phyloP scores from a whole-genome alignment of 176 grass and related monocot species.

The Zea mays region DNA sequence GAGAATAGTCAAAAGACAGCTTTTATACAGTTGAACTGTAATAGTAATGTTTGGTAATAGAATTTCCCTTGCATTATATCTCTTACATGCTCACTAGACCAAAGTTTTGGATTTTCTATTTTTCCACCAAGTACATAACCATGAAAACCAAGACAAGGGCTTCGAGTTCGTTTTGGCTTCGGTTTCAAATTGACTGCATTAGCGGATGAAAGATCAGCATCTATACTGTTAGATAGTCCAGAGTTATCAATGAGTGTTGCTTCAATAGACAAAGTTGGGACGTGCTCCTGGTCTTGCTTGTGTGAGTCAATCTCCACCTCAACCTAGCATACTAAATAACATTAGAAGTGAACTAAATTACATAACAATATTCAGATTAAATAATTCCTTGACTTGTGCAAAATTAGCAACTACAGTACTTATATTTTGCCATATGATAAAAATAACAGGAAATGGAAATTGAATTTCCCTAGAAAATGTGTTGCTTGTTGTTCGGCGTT shows the following conservation, averaged over 20 bases:
- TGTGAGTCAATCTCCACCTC: constrained; percentile 84
- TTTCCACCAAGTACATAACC: constrained; percentile 74
- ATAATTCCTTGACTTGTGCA: constrained; percentile 10
- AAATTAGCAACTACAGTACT: constrained; percentile 9
- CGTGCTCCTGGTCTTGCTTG: constrained; percentile 55
- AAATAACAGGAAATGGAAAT: constrained; percentile 15
- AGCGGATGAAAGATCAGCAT: constrained; percentile 38
- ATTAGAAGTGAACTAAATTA: not conserved
- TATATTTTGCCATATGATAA: constrained; percentile 15
- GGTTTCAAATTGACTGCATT: constrained; percentile 64
- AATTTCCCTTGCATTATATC: constrained; percentile 28
- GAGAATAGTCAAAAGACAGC: constrained; percentile 46
- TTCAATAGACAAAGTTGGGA: constrained; percentile 67
- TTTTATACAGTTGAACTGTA: constrained; percentile 21
- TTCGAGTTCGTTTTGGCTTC: constrained; percentile 40
- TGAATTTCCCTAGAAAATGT: not conserved
- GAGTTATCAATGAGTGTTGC: constrained; percentile 79
- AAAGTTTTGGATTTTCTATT: constrained; percentile 92
- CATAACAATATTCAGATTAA: constrained; percentile 17
- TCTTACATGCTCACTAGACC: constrained; percentile 93
- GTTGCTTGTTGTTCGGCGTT: not conserved
- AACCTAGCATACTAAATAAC: constrained; percentile 52
- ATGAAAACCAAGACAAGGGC: constrained; percentile 61
- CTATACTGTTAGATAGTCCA: constrained; percentile 42
- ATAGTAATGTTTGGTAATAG: constrained; percentile 8